Conservation (phyloP, 2,329 filamentous ascomycete species). For the Cercospora beticola region DNA sequence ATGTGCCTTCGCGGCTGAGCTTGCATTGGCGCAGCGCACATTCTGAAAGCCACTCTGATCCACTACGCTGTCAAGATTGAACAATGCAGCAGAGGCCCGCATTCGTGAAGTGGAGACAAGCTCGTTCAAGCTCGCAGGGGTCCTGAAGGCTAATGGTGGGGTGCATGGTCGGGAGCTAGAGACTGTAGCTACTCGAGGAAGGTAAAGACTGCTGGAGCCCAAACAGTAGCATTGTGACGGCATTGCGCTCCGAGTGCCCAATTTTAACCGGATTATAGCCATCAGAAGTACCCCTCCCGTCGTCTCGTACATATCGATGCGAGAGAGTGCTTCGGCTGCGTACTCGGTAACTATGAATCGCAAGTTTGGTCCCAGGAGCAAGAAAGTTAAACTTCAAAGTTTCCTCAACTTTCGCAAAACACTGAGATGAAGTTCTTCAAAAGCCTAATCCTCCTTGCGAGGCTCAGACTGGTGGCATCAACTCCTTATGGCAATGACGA, state of each 20-base stretch:
- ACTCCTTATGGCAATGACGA: neutral
- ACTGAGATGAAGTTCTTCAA: neutral
- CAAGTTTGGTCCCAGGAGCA: no score
- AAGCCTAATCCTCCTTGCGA: neutral
- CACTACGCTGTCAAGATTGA: neutral
- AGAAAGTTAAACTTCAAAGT: neutral
- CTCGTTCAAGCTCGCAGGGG: neutral
- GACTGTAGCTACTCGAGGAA: neutral
- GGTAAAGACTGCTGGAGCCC: neutral
- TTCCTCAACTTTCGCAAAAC: neutral
- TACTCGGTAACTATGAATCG: neutral
- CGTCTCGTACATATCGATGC: neutral
- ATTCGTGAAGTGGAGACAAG: neutral
- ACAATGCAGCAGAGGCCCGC: neutral
- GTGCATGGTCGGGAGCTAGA: neutral
- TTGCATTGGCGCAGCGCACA: neutral
- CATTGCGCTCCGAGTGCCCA: neutral
- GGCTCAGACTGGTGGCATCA: neutral
- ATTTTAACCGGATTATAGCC: constrained; percentile 3
- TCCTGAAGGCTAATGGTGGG: neutral
- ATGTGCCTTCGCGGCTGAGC: neutral
- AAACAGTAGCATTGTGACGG: neutral
- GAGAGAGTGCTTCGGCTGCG: neutral
- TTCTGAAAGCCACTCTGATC: neutral
- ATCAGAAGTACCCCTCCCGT: neutral